Evolutionary conservation across 139 green algal species (phyloP).

Genomic region (Chlamydomonas sp.): DNA sequence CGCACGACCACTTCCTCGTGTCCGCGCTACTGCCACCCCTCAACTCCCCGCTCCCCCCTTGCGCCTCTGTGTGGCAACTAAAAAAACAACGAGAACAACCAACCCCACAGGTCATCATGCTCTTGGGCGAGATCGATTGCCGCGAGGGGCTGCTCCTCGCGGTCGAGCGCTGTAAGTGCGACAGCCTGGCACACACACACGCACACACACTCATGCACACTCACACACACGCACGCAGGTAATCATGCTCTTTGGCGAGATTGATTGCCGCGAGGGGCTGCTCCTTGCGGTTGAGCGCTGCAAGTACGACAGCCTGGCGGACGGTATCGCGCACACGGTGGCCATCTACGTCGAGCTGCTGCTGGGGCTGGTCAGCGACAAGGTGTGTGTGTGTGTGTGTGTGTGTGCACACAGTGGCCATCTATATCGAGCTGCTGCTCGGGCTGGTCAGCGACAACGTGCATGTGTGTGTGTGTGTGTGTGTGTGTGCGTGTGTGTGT

Average conservation of each 20-base stretch:
- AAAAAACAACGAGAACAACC: not conserved
- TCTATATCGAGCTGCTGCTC: slow-evolving; percentile 40
- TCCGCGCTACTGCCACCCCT: too few relatives aligned
- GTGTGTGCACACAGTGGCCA: slow-evolving; percentile 42
- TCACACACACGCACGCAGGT: slow-evolving; percentile 22
- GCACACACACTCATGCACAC: too few relatives aligned
- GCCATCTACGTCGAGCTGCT: slow-evolving; percentile 49
- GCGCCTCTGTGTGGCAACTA: too few relatives aligned
- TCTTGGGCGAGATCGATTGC: slow-evolving; percentile 81
- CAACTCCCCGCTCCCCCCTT: too few relatives aligned
- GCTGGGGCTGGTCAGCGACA: slow-evolving; percentile 8
- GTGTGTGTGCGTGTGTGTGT: too few relatives aligned
- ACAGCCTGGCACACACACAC: too few relatives aligned
- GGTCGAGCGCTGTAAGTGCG: too few relatives aligned
- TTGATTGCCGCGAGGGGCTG: slow-evolving; percentile 81
- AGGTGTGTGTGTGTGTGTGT: too few relatives aligned
- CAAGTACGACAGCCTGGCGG: slow-evolving; percentile 62
- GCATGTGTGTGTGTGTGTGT: too few relatives aligned
- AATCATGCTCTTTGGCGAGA: slow-evolving; percentile 73
- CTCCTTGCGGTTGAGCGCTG: slow-evolving; percentile 66
- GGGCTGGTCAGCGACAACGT: not conserved
- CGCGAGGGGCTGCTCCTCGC: slow-evolving; percentile 65
- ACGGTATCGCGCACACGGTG: slow-evolving; percentile 49
- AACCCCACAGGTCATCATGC: slow-evolving; percentile 40
- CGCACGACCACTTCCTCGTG: too few relatives aligned